Conservation (phyloP, 2,329 filamentous ascomycete species). For the Pseudocercospora cruenta region DNA sequence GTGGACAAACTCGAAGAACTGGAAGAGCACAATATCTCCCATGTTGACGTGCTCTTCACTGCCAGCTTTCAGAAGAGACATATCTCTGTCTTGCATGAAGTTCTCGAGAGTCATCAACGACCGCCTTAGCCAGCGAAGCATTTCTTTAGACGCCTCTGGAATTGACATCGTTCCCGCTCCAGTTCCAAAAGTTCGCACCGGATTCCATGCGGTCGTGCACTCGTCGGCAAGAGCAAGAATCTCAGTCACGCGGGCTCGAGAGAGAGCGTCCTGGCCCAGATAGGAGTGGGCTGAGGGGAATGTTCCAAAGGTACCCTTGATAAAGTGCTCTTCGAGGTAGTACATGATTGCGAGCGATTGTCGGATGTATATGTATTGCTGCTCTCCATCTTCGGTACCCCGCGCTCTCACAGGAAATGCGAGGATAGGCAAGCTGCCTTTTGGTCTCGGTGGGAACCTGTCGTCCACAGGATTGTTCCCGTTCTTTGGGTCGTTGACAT, state of each 20-base stretch:
- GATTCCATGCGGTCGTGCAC: conserved; percentile 15
- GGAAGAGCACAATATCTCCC: conserved; percentile 17
- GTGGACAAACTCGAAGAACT: conserved; percentile 19
- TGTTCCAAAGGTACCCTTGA: no score
- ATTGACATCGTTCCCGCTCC: conserved; percentile 13
- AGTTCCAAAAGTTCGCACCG: conserved; percentile 18
- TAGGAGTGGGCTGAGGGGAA: not conserved
- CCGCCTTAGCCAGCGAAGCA: conserved; percentile 20
- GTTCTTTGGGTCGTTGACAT: conserved; percentile 10
- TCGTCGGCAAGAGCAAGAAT: conserved; percentile 15
- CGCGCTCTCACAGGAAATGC: not conserved
- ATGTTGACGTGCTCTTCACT: conserved; percentile 12
- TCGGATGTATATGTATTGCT: conserved; percentile 12
- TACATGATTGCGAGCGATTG: conserved; percentile 22
- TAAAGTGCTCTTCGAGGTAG: conserved; percentile 19
- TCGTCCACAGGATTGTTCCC: conserved; percentile 9
- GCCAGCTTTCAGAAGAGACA: conserved; percentile 6
- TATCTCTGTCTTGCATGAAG: conserved; percentile 15
- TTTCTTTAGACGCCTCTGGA: conserved; percentile 15
- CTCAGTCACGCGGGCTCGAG: conserved; percentile 13
- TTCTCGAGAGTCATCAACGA: conserved; percentile 13
- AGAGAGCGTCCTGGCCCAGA: conserved; percentile 2
- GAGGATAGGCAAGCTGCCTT: conserved; percentile 20
- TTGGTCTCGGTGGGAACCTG: conserved; percentile 9
- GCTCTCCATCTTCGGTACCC: not conserved